Base-by-base conservation (phyloP, 352 stramenopile genomes). In the Phytophthora boehmeriae region DNA sequence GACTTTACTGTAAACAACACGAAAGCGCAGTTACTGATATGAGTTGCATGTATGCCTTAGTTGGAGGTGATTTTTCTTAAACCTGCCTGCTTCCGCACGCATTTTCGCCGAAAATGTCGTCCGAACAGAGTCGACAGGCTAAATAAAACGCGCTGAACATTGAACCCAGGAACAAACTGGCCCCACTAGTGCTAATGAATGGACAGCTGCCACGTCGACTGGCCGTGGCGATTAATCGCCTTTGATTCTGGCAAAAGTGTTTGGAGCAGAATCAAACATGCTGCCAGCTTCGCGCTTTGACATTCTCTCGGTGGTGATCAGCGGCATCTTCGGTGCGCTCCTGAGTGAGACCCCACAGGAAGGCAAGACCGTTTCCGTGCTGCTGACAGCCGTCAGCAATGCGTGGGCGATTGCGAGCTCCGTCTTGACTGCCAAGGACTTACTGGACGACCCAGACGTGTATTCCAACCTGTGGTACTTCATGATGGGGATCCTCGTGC, bases 271-370 rank as follows among this genome's bases (percentile, higher is more conserved):
- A 19, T 19, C 2, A 14, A 17, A 17, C 5, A 48, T 48, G 14
- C 42, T 48, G 13, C 41, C 41, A 20, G 20, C 41, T 19, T 47
- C 41, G 10, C 41, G 41, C 11, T 5, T 47, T 19, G 41, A 47
- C n/a, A 25, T 25, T 9, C 10, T 47, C 41, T 20, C 10, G 13
- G 41, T 47, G 41, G 41, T 47, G 8, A n/a, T 19, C 41, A 25
- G n/a, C 1, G 20, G 20, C 10, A 20, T 47, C 9, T 47, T 47
- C 2, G 41, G 41, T n/a, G 41, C 41, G 41, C 13, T 47, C n/a
- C n/a, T 47, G 10, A 27, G n/a, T n/a, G 41, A 47, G 41, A 47
- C 41, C n/a, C 41, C 41, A 19, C n/a, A 19, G 41, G 41, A 47
- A 20, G 41, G 20, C 41, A 47, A 47, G 20, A 19, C 41, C 10